Evolutionary conservation across 225 moss, liverwort and hornwort genomes (phyloP).

Genomic region (Ulota crispa): DNA sequence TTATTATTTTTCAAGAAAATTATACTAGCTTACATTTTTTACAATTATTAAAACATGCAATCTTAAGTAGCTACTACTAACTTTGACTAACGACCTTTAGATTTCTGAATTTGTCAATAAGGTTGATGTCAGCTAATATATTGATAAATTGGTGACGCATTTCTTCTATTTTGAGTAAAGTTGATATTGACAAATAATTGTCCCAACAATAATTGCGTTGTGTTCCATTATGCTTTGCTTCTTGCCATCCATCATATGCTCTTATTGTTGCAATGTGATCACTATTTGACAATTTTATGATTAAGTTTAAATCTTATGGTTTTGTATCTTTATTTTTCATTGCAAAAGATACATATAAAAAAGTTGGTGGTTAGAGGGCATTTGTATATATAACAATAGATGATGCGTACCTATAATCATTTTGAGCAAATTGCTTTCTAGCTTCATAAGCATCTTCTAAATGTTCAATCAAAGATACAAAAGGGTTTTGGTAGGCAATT

Average conservation of each 20-base stretch:
- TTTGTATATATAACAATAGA: too few relatives aligned
- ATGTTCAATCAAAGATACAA: slow-evolving; percentile 60
- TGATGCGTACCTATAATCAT: slow-evolving; percentile 42
- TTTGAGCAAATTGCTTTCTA: slow-evolving; percentile 41
- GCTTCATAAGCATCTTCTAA: slow-evolving; percentile 70
- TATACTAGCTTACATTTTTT: not conserved
- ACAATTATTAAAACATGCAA: too few relatives aligned
- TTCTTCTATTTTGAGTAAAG: slow-evolving; percentile 65
- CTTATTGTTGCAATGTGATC: slow-evolving; percentile 75
- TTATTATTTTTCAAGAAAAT: too few relatives aligned
- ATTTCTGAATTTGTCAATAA: slow-evolving; percentile 56
- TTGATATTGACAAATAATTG: slow-evolving; percentile 68
- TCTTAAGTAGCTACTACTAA: not conserved
- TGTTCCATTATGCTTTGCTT: slow-evolving; percentile 57
- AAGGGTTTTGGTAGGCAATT: slow-evolving; percentile 68
- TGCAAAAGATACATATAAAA: not conserved
- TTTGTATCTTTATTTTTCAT: too few relatives aligned
- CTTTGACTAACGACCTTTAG: slow-evolving; percentile 11
- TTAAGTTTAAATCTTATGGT: not conserved
- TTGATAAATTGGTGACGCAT: slow-evolving; percentile 67
- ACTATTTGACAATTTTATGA: slow-evolving; percentile 10
- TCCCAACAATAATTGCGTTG: slow-evolving; percentile 77
- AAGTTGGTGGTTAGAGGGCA: too few relatives aligned
- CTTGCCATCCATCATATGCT: slow-evolving; percentile 79
- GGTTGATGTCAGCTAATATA: slow-evolving; percentile 64